Conservation (phyloP, 2,329 filamentous ascomycete species). For the Colletotrichum musicola region DNA sequence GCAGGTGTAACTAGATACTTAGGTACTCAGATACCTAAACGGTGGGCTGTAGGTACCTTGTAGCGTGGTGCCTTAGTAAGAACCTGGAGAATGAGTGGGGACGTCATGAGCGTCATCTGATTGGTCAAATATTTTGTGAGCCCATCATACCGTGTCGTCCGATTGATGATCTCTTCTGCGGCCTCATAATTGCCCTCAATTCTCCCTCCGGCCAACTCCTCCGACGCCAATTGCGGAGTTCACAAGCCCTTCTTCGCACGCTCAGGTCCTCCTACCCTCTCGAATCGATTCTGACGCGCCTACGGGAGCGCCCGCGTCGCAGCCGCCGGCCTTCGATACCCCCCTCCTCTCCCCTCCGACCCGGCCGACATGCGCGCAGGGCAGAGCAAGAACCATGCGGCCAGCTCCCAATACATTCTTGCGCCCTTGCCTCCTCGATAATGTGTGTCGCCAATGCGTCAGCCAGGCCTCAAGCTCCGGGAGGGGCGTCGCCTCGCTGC, state of each 20-base stretch:
- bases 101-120: not conserved
- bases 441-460: slow-evolving; percentile 37
- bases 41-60: not conserved
- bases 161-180: slow-evolving; percentile 14
- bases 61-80: not conserved
- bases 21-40: too few species aligned
- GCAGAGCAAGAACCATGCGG: slow-evolving; percentile 38
- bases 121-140: slow-evolving; percentile 30
- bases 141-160: slow-evolving; percentile 19
- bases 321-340: slow-evolving; percentile 2
- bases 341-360: not conserved
- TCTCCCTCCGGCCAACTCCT: not conserved
- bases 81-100: too few species aligned
- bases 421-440: slow-evolving; percentile 35
- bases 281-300: not conserved
- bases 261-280: not conserved
- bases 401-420: slow-evolving; percentile 36
- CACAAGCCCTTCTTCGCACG: slow-evolving; percentile 9
- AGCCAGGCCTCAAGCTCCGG: slow-evolving; percentile 15
- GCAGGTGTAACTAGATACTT: too few species aligned
- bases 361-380: slow-evolving; percentile 38
- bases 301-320: slow-evolving; percentile 8
- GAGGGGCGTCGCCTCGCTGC: not conserved
- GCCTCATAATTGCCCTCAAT: not conserved
- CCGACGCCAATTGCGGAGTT: slow-evolving; percentile 1